Conservation (phyloP, 345 rosid genomes). For the Lenwebbia sp. region DNA sequence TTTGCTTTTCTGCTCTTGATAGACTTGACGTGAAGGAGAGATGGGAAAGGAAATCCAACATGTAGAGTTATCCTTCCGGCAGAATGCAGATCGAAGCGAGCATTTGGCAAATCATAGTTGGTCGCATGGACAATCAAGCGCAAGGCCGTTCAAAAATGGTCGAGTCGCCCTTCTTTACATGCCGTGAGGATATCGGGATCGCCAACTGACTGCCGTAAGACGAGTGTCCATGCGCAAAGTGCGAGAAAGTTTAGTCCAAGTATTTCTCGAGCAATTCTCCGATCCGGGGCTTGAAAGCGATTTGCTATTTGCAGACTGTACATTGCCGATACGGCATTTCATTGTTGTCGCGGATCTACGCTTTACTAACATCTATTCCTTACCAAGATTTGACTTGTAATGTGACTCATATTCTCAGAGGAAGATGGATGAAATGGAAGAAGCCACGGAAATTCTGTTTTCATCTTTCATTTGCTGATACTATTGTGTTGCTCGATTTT, state of each 20-base stretch:
- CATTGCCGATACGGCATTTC: background rate
- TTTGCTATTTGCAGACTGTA: background rate
- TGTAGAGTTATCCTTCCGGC: background rate
- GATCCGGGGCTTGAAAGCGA: background rate
- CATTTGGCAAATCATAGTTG: background rate
- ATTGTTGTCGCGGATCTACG: background rate
- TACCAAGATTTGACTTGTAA: background rate
- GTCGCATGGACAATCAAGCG: background rate
- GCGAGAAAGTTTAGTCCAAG: background rate
- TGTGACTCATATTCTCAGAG: background rate
- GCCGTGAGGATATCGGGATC: background rate
- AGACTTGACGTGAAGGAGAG: conserved; percentile 17
- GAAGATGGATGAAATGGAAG: background rate
- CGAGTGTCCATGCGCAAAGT: background rate
- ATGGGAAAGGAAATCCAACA: conserved; percentile 12
- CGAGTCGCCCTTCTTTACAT: background rate
- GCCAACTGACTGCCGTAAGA: background rate
- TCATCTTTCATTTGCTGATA: background rate
- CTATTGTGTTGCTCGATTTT: background rate
- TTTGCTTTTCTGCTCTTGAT: background rate
- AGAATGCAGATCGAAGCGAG: background rate
- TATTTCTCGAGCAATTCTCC: background rate
- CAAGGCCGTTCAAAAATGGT: background rate
- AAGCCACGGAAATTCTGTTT: background rate
- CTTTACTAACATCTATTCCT: background rate